Evolutionary conservation across 495 filamentous ascomycete species (phyloP), one percentile per base, ranked within the genome.

Genomic region (Recurvomyces mirabilis): DNA sequence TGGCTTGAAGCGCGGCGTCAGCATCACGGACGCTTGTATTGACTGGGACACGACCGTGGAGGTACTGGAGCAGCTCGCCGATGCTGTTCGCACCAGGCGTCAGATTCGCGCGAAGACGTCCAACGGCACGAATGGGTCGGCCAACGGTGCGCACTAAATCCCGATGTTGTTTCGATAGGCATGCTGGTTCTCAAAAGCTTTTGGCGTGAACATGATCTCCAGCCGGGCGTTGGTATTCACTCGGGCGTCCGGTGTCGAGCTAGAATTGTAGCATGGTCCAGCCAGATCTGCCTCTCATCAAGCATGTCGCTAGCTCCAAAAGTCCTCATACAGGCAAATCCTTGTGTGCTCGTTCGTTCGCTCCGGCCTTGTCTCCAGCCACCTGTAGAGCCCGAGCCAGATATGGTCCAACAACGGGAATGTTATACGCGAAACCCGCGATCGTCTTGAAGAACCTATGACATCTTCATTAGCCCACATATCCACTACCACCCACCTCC

Each of bases 21-120:
- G 81, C 63, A 96, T 98, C 63, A 98, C 91, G 1, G 91, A 98
- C 62, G 91, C 93, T 33, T 98, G 91, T 66, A 93, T 98, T 55
- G 71, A 87, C 68, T 98, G 91, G 91, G 82, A 93, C 30, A 70
- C 67, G 28, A 98, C 91, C 0, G 81, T 93, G 37, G 68, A 76
- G 3, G 82, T 91, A 1, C 72, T 98, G n/a, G 79, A 93, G 52
- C 73, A 83, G 54, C 73, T 98, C 4, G 93, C 91, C 9, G 79
- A 79, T 19, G 83, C 83, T n/a, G 82, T 95, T 29, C 74, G 78
- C 25, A 79, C 75, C 22, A 73, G 91, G 57, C 72, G 91, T 32
- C 60, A 68, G 22, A 54, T 63, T 12, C 44, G 49, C 14, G 41
- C 19, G 22, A 54, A 38, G n/a, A 23, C 21, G 17, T 37, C 29